Evolutionary conservation across 129 eudicot genomes (phyloP).

Genomic region (Artemisia argyi): DNA sequence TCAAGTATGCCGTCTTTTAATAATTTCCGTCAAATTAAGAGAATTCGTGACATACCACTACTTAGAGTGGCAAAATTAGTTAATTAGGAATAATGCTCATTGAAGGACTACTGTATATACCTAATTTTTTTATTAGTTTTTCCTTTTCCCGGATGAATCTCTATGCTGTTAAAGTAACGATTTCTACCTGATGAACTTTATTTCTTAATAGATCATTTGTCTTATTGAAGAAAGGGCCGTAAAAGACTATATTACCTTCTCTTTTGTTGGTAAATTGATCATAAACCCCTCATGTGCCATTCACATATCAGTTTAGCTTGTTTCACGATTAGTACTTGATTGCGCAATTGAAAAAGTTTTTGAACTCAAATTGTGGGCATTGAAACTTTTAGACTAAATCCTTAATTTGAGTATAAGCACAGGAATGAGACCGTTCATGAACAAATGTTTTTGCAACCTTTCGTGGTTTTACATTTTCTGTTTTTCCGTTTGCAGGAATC

Average conservation of each 20-base stretch:
- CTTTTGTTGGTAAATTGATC: neutral
- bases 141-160: too few species aligned
- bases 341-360: neutral
- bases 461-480: constrained; percentile 21
- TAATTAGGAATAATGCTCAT: neutral
- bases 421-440: neutral
- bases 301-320: neutral
- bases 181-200: neutral
- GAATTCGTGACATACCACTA: neutral
- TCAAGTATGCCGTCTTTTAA: neutral
- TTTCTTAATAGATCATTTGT: neutral
- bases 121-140: neutral
- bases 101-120: too few species aligned
- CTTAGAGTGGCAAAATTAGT: neutral
- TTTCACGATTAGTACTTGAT: neutral
- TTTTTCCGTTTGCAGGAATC: constrained; percentile 53
- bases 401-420: neutral
- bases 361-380: neutral
- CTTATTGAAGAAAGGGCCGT: neutral
- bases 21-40: neutral
- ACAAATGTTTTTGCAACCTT: neutral
- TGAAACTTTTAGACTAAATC: neutral
- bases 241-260: neutral
- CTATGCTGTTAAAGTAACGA: too few species aligned
- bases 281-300: neutral